Conservation (phyloP, 306 rosid species). For the Fragaria iinumae region DNA sequence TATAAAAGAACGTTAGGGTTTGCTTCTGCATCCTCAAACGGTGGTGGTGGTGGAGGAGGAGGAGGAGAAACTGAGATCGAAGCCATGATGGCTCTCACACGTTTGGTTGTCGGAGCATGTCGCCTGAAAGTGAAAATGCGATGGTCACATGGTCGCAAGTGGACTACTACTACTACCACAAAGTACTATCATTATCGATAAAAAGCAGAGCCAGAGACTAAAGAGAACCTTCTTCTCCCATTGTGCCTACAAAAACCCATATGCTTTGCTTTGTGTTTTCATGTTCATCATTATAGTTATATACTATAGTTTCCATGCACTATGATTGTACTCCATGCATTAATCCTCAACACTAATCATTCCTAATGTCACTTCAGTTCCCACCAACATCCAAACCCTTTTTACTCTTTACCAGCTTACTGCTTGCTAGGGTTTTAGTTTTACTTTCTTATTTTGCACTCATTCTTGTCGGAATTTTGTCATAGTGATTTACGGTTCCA, state of each 20-base stretch:
- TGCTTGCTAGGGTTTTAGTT: not conserved
- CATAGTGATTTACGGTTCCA: conserved; percentile 22
- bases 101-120: conserved; percentile 36
- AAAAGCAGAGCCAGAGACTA: not conserved
- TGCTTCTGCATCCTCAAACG: not conserved
- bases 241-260: conserved; percentile 4
- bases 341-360: conserved; percentile 19
- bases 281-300: conserved; percentile 21
- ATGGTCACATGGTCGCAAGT: conserved; percentile 30
- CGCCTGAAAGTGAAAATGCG: conserved; percentile 32
- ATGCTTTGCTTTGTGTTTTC: not conserved
- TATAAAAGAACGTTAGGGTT: not conserved
- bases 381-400: not conserved
- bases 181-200: conserved; percentile 18
- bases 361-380: conserved; percentile 18
- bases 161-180: not conserved
- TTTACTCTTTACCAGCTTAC: conserved; percentile 5
- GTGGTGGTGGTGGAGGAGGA: not conserved
- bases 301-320: not conserved
- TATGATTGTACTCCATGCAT: conserved; percentile 11
- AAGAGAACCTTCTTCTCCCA: conserved; percentile 7
- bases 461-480: conserved; percentile 13
- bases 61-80: not conserved
- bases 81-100: conserved; percentile 21
- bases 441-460: not conserved